A percentile compares a stretch with the other conserved stretches of the same genome.
Conservation (phyloP, 2,329 filamentous ascomycete genomes). For the Phialemoniopsis sp. region DNA sequence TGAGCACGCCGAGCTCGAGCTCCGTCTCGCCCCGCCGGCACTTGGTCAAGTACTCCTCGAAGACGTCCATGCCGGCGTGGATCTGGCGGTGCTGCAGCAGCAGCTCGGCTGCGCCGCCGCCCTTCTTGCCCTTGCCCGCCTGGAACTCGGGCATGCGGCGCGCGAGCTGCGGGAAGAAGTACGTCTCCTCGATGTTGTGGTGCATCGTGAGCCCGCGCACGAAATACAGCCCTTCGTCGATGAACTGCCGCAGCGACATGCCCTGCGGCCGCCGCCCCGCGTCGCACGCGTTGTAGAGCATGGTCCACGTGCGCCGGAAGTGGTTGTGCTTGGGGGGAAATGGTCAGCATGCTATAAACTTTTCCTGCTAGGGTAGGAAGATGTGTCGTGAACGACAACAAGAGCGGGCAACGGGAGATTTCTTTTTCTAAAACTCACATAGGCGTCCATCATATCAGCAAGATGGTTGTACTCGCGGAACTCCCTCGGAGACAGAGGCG, state of each 20-base stretch:
- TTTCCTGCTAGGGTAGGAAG: too few species aligned
- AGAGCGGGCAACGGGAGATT: not conserved
- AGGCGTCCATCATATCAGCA: conserved; percentile 71
- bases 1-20: conserved; percentile 55
- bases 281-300: conserved; percentile 63
- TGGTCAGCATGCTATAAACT: conserved; percentile 7
- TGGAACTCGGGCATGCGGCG: conserved; percentile 75
- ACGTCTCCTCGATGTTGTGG: conserved; percentile 77
- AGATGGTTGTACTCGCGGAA: conserved; percentile 69
- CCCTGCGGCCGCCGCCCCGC: conserved; percentile 53
- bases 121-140: conserved; percentile 12
- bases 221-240: conserved; percentile 66
- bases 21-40: conserved; percentile 61
- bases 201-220: conserved; percentile 67
- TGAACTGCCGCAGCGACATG: conserved; percentile 66
- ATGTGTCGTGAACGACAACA: not conserved
- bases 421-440: conserved; percentile 41
- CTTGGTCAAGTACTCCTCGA: conserved; percentile 60
- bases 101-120: conserved; percentile 50
- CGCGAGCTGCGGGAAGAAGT: conserved; percentile 77
- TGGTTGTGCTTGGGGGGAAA: conserved; percentile 60
- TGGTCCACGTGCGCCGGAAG: conserved; percentile 71
- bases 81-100: conserved; percentile 75
- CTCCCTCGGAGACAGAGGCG: conserved; percentile 61
- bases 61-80: conserved; percentile 66